Conservation (phyloP, 2,329 filamentous ascomycete genomes). For the Colletotrichum karsti region DNA sequence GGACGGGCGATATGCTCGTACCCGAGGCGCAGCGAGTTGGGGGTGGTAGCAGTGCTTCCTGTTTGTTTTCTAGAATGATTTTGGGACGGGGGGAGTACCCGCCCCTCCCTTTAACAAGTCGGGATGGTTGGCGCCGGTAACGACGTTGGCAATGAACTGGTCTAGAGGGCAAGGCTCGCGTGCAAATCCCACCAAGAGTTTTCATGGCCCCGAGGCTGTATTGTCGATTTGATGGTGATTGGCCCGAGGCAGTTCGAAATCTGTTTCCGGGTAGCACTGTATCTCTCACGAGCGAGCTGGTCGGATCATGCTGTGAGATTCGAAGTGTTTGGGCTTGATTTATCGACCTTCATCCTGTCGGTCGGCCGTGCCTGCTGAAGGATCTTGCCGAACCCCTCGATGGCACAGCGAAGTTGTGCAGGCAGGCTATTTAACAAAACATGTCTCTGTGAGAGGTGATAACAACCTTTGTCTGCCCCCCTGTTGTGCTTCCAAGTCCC, state of each 20-base stretch:
- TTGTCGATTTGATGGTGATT: background rate
- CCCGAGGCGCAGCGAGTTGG: conserved; percentile 13
- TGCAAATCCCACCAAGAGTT: too few relatives aligned
- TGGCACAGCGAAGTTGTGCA: background rate
- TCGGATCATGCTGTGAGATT: background rate
- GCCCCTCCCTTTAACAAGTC: background rate
- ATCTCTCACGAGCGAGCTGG: background rate
- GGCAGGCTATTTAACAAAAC: background rate
- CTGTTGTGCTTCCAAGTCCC: conserved; percentile 6
- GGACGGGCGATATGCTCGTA: conserved; percentile 4
- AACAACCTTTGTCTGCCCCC: background rate
- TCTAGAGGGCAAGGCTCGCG: background rate
- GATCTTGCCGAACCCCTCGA: background rate
- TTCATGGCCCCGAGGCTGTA: background rate
- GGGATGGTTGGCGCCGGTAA: background rate
- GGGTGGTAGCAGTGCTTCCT: background rate
- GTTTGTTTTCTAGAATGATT: background rate
- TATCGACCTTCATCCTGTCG: background rate
- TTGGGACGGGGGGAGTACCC: background rate
- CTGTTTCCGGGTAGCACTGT: background rate
- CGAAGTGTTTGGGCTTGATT: background rate
- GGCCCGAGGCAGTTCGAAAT: background rate
- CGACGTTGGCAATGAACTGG: background rate
- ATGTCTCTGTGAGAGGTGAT: background rate
- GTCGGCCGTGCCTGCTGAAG: conserved; percentile 5